Percentiles rank a stretch among this genome's conserved stretches.
Evolutionary conservation across 306 rosid species (phyloP).

Genomic region (Cicer cuneatum): DNA sequence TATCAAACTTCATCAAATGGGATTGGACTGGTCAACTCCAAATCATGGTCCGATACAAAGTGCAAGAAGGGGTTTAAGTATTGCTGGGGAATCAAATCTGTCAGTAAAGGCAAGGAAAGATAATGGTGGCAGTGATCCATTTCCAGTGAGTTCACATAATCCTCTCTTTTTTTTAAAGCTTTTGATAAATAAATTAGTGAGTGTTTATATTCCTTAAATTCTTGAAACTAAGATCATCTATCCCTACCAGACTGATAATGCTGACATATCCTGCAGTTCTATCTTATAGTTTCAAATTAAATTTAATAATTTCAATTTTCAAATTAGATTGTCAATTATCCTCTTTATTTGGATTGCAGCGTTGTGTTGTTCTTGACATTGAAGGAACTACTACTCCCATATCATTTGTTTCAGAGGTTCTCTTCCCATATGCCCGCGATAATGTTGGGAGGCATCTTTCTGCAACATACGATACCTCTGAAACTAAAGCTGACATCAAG

Average conservation of each 20-base stretch:
- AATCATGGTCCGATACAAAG: conserved; percentile 71
- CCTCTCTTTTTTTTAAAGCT: conserved; percentile 31
- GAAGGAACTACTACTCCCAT: conserved; percentile 99
- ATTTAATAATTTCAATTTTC: conserved; percentile 5
- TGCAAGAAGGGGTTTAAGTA: conserved; percentile 55
- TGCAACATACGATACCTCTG: conserved; percentile 71
- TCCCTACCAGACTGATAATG: conserved; percentile 20
- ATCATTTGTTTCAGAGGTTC: conserved; percentile 92
- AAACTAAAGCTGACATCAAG: conserved; percentile 78
- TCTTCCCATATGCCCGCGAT: conserved; percentile 90
- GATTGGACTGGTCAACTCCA: conserved; percentile 82
- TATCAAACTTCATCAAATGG: conserved; percentile 84
- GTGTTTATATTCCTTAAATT: conserved; percentile 11
- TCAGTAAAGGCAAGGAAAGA: conserved; percentile 66
- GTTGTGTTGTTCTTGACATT: conserved; percentile 90
- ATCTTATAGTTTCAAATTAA: conserved; percentile 7
- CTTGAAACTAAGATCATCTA: conserved; percentile 34
- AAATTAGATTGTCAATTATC: conserved; percentile 31
- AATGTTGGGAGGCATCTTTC: conserved; percentile 87
- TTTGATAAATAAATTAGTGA: conserved; percentile 25
- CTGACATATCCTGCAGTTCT: conserved; percentile 22
- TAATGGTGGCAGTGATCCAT: conserved; percentile 50
- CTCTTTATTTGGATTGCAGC: conserved; percentile 58
- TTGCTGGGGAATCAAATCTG: conserved; percentile 51
- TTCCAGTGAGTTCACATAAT: conserved; percentile 57